These are phyloP conservation scores for Geranium incanum DNA, from an alignment of 441 rosid genomes.

Conservation along the genomic window DNA sequence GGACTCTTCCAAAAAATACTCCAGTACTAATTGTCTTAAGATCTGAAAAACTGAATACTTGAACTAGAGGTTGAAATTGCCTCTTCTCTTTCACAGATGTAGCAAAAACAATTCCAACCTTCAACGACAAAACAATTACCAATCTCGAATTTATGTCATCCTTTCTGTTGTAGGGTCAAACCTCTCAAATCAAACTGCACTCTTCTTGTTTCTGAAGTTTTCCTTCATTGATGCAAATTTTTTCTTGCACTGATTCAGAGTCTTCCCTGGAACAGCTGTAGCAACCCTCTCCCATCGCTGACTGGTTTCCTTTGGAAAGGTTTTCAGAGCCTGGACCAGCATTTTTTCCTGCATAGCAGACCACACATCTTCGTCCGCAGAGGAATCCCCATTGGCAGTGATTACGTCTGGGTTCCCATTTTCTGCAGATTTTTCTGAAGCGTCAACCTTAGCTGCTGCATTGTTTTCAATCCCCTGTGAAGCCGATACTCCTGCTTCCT, in stretches of 20 bases:
- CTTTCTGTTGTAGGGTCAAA: background rate
- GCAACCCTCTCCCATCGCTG: constrained; percentile 98
- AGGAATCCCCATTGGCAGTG: constrained; percentile 31
- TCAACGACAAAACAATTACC: background rate
- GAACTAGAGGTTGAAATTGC: background rate
- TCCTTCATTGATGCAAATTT: constrained; percentile 77
- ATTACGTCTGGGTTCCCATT: constrained; percentile 29
- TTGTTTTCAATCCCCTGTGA: constrained; percentile 18
- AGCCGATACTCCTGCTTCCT: constrained; percentile 41
- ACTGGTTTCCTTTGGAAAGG: constrained; percentile 80
- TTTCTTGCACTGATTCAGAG: constrained; percentile 86
- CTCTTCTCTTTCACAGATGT: background rate
- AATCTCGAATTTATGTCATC: background rate
- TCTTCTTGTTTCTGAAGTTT: constrained; percentile 75
- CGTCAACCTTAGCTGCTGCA: constrained; percentile 24
- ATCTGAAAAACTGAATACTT: background rate
- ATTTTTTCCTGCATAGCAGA: constrained; percentile 90
- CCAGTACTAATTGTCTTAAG: background rate
- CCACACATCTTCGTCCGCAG: constrained; percentile 75
- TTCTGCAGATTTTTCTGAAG: constrained; percentile 28
- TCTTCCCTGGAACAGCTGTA: constrained; percentile 91
- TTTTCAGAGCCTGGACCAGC: constrained; percentile 86
- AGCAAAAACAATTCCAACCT: background rate
- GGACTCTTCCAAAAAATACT: constrained; percentile 6
- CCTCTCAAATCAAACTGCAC: constrained; percentile 24